phyloP scores from a whole-genome alignment of 192 early-diverging fungal species.

The Coemansia sp. region DNA sequence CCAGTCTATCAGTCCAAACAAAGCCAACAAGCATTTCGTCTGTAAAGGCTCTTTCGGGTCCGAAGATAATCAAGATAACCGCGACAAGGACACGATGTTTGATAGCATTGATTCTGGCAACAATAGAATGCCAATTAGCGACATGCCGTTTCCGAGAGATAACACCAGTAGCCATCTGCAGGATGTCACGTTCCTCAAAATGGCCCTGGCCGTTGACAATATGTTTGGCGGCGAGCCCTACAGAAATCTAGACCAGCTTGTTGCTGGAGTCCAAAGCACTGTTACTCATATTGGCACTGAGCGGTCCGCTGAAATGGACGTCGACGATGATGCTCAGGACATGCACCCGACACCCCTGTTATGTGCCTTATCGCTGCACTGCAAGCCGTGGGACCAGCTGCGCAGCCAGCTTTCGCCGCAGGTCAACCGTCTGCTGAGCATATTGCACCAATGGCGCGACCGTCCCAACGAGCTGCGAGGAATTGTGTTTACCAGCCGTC shows the following conservation, averaged over 20 bases:
- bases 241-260: not conserved
- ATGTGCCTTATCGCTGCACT: slow-evolving; percentile 7
- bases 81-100: too few relatives aligned
- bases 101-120: too few relatives aligned
- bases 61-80: too few relatives aligned
- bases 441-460: slow-evolving; percentile 57
- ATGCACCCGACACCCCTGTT: slow-evolving; percentile 25
- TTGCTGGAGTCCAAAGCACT: not conserved
- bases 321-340: not conserved
- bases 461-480: slow-evolving; percentile 68
- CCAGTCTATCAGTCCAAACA: not conserved
- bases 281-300: not conserved
- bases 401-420: slow-evolving; percentile 63
- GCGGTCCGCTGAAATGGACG: not conserved
- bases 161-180: not conserved
- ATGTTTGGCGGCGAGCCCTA: slow-evolving; percentile 9
- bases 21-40: not conserved
- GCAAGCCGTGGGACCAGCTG: slow-evolving; percentile 31
- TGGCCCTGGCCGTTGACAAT: slow-evolving; percentile 17
- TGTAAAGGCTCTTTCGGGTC: not conserved
- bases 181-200: slow-evolving; percentile 12
- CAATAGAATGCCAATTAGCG: too few relatives aligned
- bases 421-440: slow-evolving; percentile 63
- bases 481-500: slow-evolving; percentile 81
- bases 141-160: too few relatives aligned